A percentile compares a stretch with the other conserved stretches of the same genome.
These are phyloP conservation scores for Carex pumila DNA, from an alignment of 176 grass and related monocot species.

Conservation along the genomic window DNA sequence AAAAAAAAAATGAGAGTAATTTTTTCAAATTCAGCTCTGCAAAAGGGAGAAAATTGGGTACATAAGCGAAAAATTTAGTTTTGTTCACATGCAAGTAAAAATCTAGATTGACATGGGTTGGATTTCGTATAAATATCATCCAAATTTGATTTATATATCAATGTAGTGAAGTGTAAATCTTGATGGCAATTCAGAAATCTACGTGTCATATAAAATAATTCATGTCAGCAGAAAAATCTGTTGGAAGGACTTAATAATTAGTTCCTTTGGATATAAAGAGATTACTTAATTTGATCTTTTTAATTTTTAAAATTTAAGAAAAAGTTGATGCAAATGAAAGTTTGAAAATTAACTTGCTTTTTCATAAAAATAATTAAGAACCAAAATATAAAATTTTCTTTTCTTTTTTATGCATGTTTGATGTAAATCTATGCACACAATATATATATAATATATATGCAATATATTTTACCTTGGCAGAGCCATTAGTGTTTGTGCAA, in stretches of 20 bases:
- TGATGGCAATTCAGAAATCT: neutral
- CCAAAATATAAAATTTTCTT: too few relatives aligned
- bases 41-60: neutral
- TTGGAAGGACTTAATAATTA: neutral
- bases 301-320: too few relatives aligned
- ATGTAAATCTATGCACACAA: neutral
- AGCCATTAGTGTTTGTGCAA: slow-evolving; percentile 54
- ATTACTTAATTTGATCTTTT: neutral
- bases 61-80: neutral
- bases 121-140: neutral
- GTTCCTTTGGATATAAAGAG: neutral
- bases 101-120: neutral
- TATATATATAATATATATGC: neutral
- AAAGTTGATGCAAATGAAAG: neutral
- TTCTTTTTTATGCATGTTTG: neutral
- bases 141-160: neutral
- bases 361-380: too few relatives aligned
- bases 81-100: neutral
- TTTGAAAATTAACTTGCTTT: neutral
- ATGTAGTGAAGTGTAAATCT: neutral
- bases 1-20: neutral
- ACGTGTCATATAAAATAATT: neutral
- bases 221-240: neutral
- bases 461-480: slow-evolving; percentile 46
- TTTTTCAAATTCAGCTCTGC: neutral